Evolutionary conservation across 1,139 yeast genomes (phyloP), one percentile per base, ranked within the genome.

Genomic region (Debaryomyces fabryi): DNA sequence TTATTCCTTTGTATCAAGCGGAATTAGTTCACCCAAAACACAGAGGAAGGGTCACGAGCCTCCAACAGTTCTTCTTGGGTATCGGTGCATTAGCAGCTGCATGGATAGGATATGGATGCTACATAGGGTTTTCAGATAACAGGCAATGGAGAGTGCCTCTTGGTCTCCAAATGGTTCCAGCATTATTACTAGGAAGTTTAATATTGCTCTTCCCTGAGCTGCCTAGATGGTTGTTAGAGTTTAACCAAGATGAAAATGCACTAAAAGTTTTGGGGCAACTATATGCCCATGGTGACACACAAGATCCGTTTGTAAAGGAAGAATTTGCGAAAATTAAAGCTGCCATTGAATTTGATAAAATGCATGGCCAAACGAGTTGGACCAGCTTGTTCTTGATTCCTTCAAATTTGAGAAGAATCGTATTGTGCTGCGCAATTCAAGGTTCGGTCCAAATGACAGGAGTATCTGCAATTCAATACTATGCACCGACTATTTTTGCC

Each of bases 51-150:
- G 72, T 84, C 58, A 88, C 85, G 46, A 76, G 81, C 56, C 68
- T 82, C 56, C 86, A 85, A 60, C 90, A 88, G 51, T 78, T 85
- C 23, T 76, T 83, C 50, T 81, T 83, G 49, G 86, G 87, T 39
- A 71, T 83, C 43, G 90, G 91, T 55, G 83, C 87, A 45, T 74
- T 81, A 62, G 66, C 83, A 52, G 85, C 89, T 4, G 84, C 86
- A 67, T 85, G 89, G 88, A 71, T 83, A 53, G 88, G 83, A 58
- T 86, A 82, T 58, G 92, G 91, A 27, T 70, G 78, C 56, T 68
- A 85, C 37, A 75, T 76, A 2, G 33, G 42, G 12, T 39, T 39
- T 15, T 13, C 33, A 15, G 32, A 39, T 18, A 27, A 39, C 32
- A 39, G 32, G n/a, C 42, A 39, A 39, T 39, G 64, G 61, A 58